These are phyloP conservation scores for Sclerotinia spermophila DNA, from an alignment of 2,329 filamentous ascomycete species.

Conservation along the genomic window DNA sequence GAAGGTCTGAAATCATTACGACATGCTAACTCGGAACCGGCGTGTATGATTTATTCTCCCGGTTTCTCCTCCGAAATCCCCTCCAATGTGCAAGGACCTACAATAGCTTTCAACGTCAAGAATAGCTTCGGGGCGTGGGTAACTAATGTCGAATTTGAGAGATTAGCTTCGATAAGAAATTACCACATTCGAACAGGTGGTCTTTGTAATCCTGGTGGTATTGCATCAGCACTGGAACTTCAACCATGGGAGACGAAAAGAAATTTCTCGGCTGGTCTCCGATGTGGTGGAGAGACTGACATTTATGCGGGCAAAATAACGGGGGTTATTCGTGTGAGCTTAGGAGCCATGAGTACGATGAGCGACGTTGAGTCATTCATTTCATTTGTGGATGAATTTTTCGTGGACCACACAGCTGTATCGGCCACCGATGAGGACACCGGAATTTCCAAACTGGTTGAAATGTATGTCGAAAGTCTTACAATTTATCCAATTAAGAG, in stretches of 20 bases:
- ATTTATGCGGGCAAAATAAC: constrained; percentile 81
- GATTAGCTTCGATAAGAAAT: constrained; percentile 70
- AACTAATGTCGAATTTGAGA: constrained; percentile 81
- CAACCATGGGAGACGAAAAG: constrained; percentile 76
- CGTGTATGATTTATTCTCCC: constrained; percentile 36
- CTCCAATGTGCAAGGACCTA: constrained; percentile 58
- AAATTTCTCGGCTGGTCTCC: constrained; percentile 80
- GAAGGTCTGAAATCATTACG: constrained; percentile 54
- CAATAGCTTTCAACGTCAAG: constrained; percentile 78
- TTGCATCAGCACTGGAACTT: constrained; percentile 69
- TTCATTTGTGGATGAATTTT: constrained; percentile 69
- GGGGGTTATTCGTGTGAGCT: constrained; percentile 77
- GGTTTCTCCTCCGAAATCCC: constrained; percentile 35
- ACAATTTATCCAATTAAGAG: constrained; percentile 92
- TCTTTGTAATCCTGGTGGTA: constrained; percentile 86
- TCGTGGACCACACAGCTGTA: constrained; percentile 25
- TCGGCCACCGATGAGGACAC: not conserved
- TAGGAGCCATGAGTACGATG: constrained; percentile 84
- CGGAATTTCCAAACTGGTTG: not conserved
- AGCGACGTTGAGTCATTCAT: constrained; percentile 71
- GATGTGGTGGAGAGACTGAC: constrained; percentile 81
- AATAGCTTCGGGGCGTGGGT: constrained; percentile 69
- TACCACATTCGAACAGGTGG: constrained; percentile 87
- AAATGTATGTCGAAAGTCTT: constrained; percentile 57
- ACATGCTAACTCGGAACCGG: constrained; percentile 58